Percentiles rank a stretch among this genome's conserved stretches.
Conservation (phyloP, 305 asterid genomes). For the Fraxinus xanthoxyloides region DNA sequence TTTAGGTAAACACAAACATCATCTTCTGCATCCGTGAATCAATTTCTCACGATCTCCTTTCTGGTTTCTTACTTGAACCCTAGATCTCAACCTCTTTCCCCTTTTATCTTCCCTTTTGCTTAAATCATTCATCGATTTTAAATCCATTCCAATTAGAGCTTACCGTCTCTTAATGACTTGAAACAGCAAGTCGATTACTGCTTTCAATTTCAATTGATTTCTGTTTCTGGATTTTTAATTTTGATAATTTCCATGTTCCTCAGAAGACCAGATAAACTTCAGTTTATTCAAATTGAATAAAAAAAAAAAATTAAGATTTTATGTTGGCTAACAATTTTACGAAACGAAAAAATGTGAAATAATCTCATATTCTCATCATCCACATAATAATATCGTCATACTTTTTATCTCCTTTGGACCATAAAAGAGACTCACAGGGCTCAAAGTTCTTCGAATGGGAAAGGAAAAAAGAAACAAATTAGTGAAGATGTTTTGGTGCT, state of each 20-base stretch:
- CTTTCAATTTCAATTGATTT: neutral
- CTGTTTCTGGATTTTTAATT: neutral
- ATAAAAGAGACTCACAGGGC: conserved; percentile 34
- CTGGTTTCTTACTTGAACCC: neutral
- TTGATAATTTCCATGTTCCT: neutral
- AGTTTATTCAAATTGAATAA: neutral
- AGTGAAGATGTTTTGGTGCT: conserved; percentile 26
- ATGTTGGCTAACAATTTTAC: neutral
- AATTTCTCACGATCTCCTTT: neutral
- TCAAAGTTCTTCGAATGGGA: neutral
- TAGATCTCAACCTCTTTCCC: neutral
- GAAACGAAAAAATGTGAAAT: neutral
- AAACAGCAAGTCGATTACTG: neutral
- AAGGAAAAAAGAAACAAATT: conserved; percentile 3
- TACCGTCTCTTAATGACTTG: too few relatives aligned
- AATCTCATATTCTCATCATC: neutral
- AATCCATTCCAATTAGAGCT: neutral
- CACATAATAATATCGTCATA: neutral
- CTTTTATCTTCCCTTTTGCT: neutral
- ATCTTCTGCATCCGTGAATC: neutral
- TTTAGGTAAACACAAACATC: neutral
- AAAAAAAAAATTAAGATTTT: neutral
- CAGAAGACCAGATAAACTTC: neutral
- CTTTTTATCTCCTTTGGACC: neutral
- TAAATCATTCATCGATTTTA: neutral